A percentile compares a stretch with the other conserved stretches of the same genome.
Evolutionary conservation across 2,329 filamentous ascomycete genomes (phyloP).

Genomic region (Cryphonectria radicalis): DNA sequence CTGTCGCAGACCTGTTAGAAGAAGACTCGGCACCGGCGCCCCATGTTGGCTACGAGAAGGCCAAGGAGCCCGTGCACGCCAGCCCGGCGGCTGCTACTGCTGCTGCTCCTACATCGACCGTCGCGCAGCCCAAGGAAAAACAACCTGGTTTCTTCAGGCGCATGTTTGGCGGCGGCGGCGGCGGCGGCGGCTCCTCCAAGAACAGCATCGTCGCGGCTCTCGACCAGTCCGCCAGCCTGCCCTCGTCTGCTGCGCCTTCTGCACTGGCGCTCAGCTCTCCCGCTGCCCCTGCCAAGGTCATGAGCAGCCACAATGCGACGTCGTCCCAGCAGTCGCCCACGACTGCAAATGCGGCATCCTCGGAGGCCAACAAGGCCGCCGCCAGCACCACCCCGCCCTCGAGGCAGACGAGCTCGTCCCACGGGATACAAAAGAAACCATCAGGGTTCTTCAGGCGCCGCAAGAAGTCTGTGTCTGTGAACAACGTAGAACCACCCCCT

Average conservation of each 20-base stretch:
- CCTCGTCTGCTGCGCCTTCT: conserved; percentile 12
- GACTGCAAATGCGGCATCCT: conserved; percentile 38
- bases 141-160: conserved; percentile 85
- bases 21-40: conserved; percentile 61
- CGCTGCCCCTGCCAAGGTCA: neutral
- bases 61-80: conserved; percentile 54
- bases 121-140: conserved; percentile 63
- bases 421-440: conserved; percentile 80
- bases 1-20: conserved; percentile 43
- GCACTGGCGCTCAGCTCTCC: conserved; percentile 21
- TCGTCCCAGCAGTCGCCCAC: conserved; percentile 29
- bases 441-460: conserved; percentile 92
- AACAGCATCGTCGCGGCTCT: conserved; percentile 39
- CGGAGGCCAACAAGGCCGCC: conserved; percentile 44
- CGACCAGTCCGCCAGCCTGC: conserved; percentile 21
- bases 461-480: conserved; percentile 84
- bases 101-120: conserved; percentile 44
- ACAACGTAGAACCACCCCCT: conserved; percentile 31
- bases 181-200: conserved; percentile 52
- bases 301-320: conserved; percentile 32
- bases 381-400: conserved; percentile 51
- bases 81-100: conserved; percentile 36
- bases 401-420: conserved; percentile 48
- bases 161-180: conserved; percentile 74
- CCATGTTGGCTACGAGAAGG: conserved; percentile 62